Base-by-base conservation (phyloP, 1,284 basidiomycete genomes). In the Microbotryum lychnidis-dioicae region DNA sequence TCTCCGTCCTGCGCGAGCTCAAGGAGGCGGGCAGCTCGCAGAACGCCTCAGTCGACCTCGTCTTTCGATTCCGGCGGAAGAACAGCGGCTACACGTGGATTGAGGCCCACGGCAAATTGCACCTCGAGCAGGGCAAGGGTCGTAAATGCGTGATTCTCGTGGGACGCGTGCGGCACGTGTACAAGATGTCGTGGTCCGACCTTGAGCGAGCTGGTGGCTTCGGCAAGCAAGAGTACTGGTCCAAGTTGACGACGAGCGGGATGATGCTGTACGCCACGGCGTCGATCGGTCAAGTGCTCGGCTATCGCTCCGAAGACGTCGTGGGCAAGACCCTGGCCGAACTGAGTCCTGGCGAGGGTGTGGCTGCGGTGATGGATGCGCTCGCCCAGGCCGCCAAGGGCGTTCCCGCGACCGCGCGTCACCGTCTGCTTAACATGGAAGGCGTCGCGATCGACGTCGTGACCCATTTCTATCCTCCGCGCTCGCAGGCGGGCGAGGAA, bases 1-100 rank as follows among this genome's bases (percentile, higher is more conserved):
- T 94, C 5, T 89, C 91, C 0, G 82, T 96, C 64, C 87, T 89
- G 81, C 83, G 93, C 57, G 91, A 96, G 77, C 80, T 97, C 65
- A 97, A 97, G 76, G 92, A 96, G 56, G 71, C 73, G 4, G 70
- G 72, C 10, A 61, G 61, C 42, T 72, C 74, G 21, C 52, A 54
- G 29, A 49, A 59, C 33, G 29, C 56, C 29, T 78, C 79, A 0
- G 86, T 91, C 58, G 83, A 88, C 73, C 77, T 92, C n/a, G 80
- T 91, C 33, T 91, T 87, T 76, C 81, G 89, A 8, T 85, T 87
- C 12, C 80, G 80, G 18, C 81, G 83, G 12, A 88, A 86, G 73
- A 71, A 75, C 56, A 83, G 81, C 3, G 76, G 78, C 2, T 91
- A 87, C 75, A 81, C 90, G 29, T 94, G 91, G 91, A 78, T 94